Evolutionary conservation across 768 basidiomycete species (phyloP).

Genomic region (Termitomyces heimii): DNA sequence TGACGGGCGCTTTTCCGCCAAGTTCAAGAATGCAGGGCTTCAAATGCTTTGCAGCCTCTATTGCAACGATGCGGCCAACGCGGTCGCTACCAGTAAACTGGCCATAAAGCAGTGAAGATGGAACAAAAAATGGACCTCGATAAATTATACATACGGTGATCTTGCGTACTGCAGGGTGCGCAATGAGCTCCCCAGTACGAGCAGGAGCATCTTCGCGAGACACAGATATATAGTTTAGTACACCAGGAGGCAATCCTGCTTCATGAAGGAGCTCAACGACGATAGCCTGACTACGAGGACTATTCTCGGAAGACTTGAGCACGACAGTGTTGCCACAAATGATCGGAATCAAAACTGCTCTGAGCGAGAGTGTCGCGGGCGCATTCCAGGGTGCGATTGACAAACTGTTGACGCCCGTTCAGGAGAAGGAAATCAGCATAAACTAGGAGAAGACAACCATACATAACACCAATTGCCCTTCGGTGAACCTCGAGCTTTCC

Average conservation of each 20-base stretch:
- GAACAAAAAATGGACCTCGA: background rate
- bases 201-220: constrained; percentile 36
- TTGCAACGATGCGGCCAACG: constrained; percentile 47
- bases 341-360: constrained; percentile 39
- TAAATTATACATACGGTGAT: constrained; percentile 36
- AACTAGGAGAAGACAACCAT: constrained; percentile 13
- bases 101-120: background rate
- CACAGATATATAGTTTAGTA: constrained; percentile 49
- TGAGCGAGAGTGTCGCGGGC: constrained; percentile 36
- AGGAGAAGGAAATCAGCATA: background rate
- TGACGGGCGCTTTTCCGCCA: constrained; percentile 47
- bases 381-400: constrained; percentile 56
- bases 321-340: constrained; percentile 54
- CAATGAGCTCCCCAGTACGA: constrained; percentile 46
- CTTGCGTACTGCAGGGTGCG: constrained; percentile 44
- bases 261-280: constrained; percentile 43
- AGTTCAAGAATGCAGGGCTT: constrained; percentile 54
- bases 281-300: constrained; percentile 40
- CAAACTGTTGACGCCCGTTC: constrained; percentile 25
- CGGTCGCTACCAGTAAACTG: constrained; percentile 54
- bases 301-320: constrained; percentile 45
- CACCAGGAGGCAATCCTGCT: constrained; percentile 57
- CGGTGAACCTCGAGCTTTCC: constrained; percentile 37
- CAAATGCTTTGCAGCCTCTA: constrained; percentile 47
- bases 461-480: constrained; percentile 50